Base-by-base conservation (phyloP, 768 basidiomycete genomes). In the Naganishia friedmannii region DNA sequence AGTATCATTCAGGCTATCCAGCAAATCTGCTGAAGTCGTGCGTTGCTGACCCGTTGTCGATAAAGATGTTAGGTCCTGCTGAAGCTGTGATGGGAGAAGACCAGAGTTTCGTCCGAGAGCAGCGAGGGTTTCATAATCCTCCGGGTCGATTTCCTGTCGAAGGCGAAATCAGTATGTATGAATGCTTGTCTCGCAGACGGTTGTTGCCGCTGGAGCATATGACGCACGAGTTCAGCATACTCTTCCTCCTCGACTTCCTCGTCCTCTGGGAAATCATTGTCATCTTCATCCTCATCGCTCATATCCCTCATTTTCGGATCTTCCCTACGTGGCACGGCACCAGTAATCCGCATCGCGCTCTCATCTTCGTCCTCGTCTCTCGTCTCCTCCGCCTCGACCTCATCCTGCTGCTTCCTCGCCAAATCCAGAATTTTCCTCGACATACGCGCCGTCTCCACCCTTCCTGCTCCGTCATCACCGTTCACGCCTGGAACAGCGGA, bases 371-470 rank as follows among this genome's bases (percentile, higher is more conserved):
- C 69, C 5, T 65, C 66, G 3, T 37, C 60, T 23, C 42, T n/a
- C 37, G 23, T 23, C 7, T 58, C 57, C 69, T 81, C 77, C 48
- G 72, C 63, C 66, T 87, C 87, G 3, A 94, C 81, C 77, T 97
- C 93, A 78, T 92, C 89, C 82, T 97, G 93, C 81, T 99, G 95
- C 74, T 91, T 89, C 77, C 87, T 86, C 19, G 95, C 95, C 67
- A 99, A 87, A 79, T 93, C 90, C 74, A 99, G 89, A 58, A 99
- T 96, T 74, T 87, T 88, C 70, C 85, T 85, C 0, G 93, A 95
- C 7, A 88, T 89, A 81, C 77, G 67, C 21, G 80, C 79, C 66
- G 79, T 78, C 58, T 80, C 79, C 10, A 74, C 77, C 53, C 63
- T 42, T 37, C 69, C 75, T 68, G 68, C 78, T 77, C 88, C 90